phyloP scores from a whole-genome alignment of 31 red algal species.

The Endocladia muricata region DNA sequence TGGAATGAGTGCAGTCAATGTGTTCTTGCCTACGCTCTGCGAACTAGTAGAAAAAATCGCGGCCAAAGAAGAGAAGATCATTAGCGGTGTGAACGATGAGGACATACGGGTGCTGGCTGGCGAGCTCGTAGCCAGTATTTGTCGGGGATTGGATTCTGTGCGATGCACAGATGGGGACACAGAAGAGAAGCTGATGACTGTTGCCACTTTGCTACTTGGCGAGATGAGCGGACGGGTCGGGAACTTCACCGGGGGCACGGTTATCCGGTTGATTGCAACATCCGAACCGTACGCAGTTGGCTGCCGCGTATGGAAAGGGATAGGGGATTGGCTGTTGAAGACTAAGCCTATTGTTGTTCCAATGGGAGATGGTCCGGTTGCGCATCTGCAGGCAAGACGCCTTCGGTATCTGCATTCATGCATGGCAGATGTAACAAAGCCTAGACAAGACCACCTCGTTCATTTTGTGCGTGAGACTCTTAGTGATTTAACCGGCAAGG shows the following conservation, averaged over 20 bases:
- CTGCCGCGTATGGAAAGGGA: not conserved
- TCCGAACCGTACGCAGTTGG: constrained; percentile 48
- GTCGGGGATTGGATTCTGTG: constrained; percentile 39
- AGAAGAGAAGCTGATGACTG: constrained; percentile 27
- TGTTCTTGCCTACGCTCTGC: constrained; percentile 33
- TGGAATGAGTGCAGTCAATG: constrained; percentile 36
- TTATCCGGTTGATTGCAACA: constrained; percentile 67
- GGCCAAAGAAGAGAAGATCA: constrained; percentile 52
- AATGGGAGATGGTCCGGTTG: constrained; percentile 65
- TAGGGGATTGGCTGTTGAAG: constrained; percentile 43
- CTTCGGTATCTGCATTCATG: constrained; percentile 76
- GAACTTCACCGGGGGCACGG: constrained; percentile 69
- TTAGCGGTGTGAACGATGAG: constrained; percentile 67
- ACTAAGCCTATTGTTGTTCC: constrained; percentile 49
- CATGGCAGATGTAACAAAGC: constrained; percentile 26
- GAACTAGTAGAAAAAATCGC: constrained; percentile 57
- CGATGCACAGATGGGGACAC: constrained; percentile 22
- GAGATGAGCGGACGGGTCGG: constrained; percentile 62
- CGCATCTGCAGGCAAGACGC: constrained; percentile 73
- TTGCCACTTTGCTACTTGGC: constrained; percentile 23
- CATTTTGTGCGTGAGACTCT: constrained; percentile 17
- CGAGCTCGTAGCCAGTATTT: constrained; percentile 68
- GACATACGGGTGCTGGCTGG: constrained; percentile 64
- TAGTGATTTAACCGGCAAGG: constrained; percentile 30
- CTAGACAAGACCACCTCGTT: not conserved